Conservation (phyloP, 768 basidiomycete genomes). For the Boletus sp. region DNA sequence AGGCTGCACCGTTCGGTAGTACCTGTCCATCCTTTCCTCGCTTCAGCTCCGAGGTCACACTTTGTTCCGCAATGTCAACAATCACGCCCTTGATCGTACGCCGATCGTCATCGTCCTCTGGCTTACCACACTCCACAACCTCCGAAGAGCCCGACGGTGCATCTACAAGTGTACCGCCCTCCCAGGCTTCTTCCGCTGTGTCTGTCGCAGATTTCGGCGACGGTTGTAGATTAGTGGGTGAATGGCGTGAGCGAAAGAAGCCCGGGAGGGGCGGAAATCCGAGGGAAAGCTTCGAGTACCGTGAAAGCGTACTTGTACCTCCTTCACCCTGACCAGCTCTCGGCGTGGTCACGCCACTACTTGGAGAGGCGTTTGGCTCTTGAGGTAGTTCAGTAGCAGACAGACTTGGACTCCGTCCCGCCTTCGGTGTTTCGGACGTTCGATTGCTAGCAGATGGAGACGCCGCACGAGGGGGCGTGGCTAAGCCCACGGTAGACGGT, state of each 20-base stretch:
- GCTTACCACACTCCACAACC: slow-evolving; percentile 9
- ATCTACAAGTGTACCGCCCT: slow-evolving; percentile 15
- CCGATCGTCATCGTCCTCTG: slow-evolving; percentile 45
- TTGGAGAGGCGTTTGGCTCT: slow-evolving; percentile 43
- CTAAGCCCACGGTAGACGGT: slow-evolving; percentile 21
- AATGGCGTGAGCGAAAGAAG: slow-evolving; percentile 61
- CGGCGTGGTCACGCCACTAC: slow-evolving; percentile 60
- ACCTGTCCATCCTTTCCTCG: slow-evolving; percentile 7
- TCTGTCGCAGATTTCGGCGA: slow-evolving; percentile 24
- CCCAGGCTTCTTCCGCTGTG: slow-evolving; percentile 18
- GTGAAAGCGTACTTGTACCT: slow-evolving; percentile 24
- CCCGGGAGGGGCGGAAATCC: slow-evolving; percentile 63
- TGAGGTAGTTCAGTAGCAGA: slow-evolving; percentile 22
- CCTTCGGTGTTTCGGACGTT: slow-evolving; percentile 28
- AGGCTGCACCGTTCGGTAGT: neutral
- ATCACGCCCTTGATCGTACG: slow-evolving; percentile 35
- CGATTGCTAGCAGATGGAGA: slow-evolving; percentile 14
- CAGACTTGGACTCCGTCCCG: slow-evolving; percentile 17
- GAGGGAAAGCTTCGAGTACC: slow-evolving; percentile 46
- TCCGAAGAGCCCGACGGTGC: slow-evolving; percentile 8
- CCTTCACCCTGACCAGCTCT: slow-evolving; percentile 39
- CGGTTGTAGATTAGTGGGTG: slow-evolving; percentile 38
- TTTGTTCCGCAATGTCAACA: slow-evolving; percentile 17
- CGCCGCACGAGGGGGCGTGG: slow-evolving; percentile 21
- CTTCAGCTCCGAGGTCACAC: slow-evolving; percentile 12